These are phyloP conservation scores for Fusarium anthophilum DNA, from an alignment of 2,329 filamentous ascomycete genomes.

Conservation along the genomic window DNA sequence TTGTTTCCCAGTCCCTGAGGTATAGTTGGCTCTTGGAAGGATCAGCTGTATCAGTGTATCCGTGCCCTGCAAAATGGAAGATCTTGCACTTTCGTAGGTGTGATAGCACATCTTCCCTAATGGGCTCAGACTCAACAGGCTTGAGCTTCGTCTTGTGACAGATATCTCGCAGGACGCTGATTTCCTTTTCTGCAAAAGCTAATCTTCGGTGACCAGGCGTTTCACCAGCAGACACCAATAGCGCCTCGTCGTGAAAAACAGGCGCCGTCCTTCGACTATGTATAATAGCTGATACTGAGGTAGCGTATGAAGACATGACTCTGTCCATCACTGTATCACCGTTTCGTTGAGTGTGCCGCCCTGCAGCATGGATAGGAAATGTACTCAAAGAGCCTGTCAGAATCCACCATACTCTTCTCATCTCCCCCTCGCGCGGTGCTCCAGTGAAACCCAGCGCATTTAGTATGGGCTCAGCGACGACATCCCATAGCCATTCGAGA, in stretches of 20 bases:
- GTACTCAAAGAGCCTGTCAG: not conserved
- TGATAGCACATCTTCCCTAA: not conserved
- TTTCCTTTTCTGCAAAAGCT: not conserved
- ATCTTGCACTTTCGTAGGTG: not conserved
- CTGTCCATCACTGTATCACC: not conserved
- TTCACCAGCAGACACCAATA: not conserved
- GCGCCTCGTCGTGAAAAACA: not conserved
- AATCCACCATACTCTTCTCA: not conserved
- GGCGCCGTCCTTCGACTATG: not conserved
- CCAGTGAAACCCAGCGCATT: not conserved
- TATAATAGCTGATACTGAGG: not conserved
- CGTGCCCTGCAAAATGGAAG: not conserved
- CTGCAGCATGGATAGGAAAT: not conserved
- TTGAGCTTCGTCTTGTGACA: accelerated
- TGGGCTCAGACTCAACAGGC: accelerated
- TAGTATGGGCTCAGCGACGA: not conserved
- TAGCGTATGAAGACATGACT: not conserved
- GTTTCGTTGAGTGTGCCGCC: not conserved
- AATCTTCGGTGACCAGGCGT: not conserved
- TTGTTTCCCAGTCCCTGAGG: not conserved
- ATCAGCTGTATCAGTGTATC: not conserved
- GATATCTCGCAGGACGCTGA: not conserved
- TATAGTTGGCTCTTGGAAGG: not conserved
- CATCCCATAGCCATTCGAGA: not conserved
- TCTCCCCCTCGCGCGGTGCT: not conserved